These are phyloP conservation scores for Backusella luteola DNA, from an alignment of 192 early-diverging fungal species.

Conservation along the genomic window DNA sequence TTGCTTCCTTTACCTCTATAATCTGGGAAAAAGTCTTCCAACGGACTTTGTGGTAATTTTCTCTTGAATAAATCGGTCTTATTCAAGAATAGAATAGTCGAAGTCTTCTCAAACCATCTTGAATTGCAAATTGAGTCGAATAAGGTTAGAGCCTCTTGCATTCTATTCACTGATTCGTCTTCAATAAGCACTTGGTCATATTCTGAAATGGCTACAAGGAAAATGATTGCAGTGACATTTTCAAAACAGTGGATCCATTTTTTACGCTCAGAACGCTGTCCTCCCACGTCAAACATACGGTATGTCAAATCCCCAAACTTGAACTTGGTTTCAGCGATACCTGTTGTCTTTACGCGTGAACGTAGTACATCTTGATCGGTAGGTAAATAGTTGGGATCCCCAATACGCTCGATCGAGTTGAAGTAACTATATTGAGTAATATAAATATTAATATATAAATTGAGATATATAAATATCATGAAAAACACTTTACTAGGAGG, in stretches of 20 bases:
- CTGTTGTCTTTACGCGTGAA: constrained; percentile 94
- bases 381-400: constrained; percentile 79
- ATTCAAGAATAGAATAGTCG: constrained; percentile 96
- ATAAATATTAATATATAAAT: neutral
- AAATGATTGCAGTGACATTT: constrained; percentile 39
- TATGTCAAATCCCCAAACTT: constrained; percentile 81
- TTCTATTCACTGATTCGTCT: constrained; percentile 80
- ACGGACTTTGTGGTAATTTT: constrained; percentile 79
- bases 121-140: constrained; percentile 98
- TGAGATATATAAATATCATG: neutral
- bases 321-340: constrained; percentile 94
- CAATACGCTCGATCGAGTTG: constrained; percentile 84
- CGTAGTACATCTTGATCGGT: constrained; percentile 92
- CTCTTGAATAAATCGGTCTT: constrained; percentile 95
- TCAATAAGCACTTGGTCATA: constrained; percentile 44
- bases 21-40: constrained; percentile 88
- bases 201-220: constrained; percentile 40
- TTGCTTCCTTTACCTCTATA: constrained; percentile 51
- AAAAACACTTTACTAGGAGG: constrained; percentile 69
- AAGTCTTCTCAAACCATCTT: constrained; percentile 93
- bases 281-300: constrained; percentile 44
- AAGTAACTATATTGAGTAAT: constrained; percentile 70
- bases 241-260: constrained; percentile 43
- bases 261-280: constrained; percentile 39
- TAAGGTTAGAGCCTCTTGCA: constrained; percentile 94